Base-by-base conservation (phyloP, 805 yeast species). In the Teunomyces cretensis region DNA sequence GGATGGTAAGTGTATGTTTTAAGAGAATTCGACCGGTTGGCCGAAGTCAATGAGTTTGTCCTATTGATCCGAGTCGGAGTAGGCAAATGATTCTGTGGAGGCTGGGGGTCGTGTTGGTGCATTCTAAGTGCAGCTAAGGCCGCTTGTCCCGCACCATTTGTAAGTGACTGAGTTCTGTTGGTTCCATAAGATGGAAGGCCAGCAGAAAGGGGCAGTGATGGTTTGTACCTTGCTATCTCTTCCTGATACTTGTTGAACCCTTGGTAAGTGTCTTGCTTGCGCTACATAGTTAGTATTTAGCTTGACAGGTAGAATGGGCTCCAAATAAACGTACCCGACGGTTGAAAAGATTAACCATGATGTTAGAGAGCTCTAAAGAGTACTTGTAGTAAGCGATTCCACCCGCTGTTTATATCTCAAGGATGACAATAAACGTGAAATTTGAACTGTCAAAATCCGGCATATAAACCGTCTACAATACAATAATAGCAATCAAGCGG, bases 51-150 rank as follows among this genome's bases (percentile, higher is more conserved):
- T 14, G 70, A 64, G 47, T 55, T 58, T 14, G 63, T 26, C 39
- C 66, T 38, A 22, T 30, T n/a, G 37, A 16, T 19, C n/a, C 28
- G 35, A 13, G 42, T 8, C 33, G 22, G 43, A 12, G 17, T 33
- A 3, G 33, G 41, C 12, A 48, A 32, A 24, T 39, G 46, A 3
- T 16, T 30, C 13, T 33, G 51, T 5, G 32, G 24, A 9, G 46
- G 46, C 19, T 35, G 46, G 17, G 32, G 50, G 28, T 33, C 50
- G 31, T 53, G 58, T 30, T 55, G 57, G 51, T 69, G 75, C 47
- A 61, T 55, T 44, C 68, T 59, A 13, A 70, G 52, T 1, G 75
- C 75, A 1, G 74, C 75, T 39, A 59, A 48, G 0, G 75, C 76
- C 6, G 75, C 76, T 46, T 57, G 65, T 14, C 74, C 74, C 17